Base-by-base conservation (phyloP, 768 basidiomycete genomes). In the Boletus tomentosulus region DNA sequence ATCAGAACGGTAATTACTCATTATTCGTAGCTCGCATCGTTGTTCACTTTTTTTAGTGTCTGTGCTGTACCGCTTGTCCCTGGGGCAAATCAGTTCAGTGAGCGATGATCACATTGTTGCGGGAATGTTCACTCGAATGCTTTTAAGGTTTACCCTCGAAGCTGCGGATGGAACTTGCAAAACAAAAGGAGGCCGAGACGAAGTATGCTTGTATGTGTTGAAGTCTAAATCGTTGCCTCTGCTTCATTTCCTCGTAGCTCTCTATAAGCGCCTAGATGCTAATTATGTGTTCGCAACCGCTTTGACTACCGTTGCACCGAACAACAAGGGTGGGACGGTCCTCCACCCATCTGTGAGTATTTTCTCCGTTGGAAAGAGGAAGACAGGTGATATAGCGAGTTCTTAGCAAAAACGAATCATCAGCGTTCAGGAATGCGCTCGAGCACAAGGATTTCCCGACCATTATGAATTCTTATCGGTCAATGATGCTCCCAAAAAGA, bases 401-500 rank as follows among this genome's bases (percentile, higher is more conserved):
- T 37, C 35, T 45, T 43, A 90, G 84, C 86, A 90, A 85, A 82
- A 82, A 58, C 80, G 89, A 7, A 78, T 87, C 25, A 62, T 88
- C 38, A 84, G 76, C 4, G 78, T 89, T 13, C 74, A 80, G 31
- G 88, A 90, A 62, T 80, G 77, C 42, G 87, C 88, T 16, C 78
- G 89, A 24, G 81, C 84, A 0, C 89, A 92, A 70, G 89, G 89
- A 0, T 91, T 92, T 59, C 86, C 87, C 0, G 89, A 92, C 56
- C 41, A 71, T 35, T 89, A 87, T 57, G 56, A 75, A n/a, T 87
- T 91, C 54, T 58, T 75, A 46, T 86, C 85, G 0, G 71, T 64
- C 3, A 75, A 79, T 37, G 62, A 67, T 6, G 53, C 61, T 4
- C 65, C 73, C 0, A 62, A 54, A 4, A 71, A 69, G 22, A 66